Evolutionary conservation across 495 filamentous ascomycete species (phyloP).

Genomic region (Annulohypoxylon bovei): DNA sequence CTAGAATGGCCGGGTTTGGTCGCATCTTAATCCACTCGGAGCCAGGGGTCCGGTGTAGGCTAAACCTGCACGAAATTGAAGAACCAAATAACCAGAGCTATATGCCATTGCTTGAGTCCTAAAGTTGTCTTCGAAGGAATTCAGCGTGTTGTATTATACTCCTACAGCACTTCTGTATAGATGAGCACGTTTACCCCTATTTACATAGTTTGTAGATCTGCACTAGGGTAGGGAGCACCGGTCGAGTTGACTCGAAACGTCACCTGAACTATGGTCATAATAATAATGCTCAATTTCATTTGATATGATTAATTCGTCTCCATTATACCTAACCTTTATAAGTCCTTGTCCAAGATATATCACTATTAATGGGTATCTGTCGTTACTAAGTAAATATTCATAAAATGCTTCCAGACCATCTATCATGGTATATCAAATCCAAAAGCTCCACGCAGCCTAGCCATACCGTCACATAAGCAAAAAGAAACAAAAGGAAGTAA

Average conservation of each 20-base stretch:
- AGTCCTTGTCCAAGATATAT: conserved; percentile 4
- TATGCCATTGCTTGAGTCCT: too few relatives aligned
- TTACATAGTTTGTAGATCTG: too few relatives aligned
- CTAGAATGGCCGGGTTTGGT: conserved; percentile 16
- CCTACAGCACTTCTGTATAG: too few relatives aligned
- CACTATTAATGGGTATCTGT: conserved; percentile 34
- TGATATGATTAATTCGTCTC: not conserved
- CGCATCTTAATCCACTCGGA: conserved; percentile 1
- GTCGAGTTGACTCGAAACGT: not conserved
- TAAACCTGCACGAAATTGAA: conserved; percentile 31
- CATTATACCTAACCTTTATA: conserved; percentile 4
- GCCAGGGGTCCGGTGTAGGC: conserved; percentile 24
- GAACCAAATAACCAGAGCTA: too few relatives aligned
- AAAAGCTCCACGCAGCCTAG: conserved; percentile 3
- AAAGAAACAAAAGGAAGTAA: conserved; percentile 1
- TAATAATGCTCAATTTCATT: not conserved
- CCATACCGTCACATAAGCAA: not conserved
- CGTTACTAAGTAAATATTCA: conserved; percentile 15
- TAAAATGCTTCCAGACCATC: conserved; percentile 26
- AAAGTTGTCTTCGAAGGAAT: too few relatives aligned
- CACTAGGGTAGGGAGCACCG: too few relatives aligned
- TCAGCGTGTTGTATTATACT: too few relatives aligned
- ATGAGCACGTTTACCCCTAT: too few relatives aligned
- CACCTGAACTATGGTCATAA: not conserved
- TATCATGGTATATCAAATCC: conserved; percentile 23